phyloP scores from a whole-genome alignment of 345 rosid species.

The Eucalyptus cloeziana region DNA sequence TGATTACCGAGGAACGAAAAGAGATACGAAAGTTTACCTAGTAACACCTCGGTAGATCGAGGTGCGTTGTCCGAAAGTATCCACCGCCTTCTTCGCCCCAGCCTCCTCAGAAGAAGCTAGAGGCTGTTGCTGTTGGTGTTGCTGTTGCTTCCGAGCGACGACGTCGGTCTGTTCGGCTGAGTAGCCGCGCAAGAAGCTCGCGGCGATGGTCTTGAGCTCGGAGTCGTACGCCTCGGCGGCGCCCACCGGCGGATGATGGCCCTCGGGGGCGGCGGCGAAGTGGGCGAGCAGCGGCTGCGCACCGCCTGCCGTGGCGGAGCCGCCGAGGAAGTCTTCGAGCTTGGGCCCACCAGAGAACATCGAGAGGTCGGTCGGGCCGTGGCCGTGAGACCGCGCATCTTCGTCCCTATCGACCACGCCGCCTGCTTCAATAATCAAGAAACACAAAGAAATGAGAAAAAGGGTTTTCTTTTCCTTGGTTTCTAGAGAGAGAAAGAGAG shows the following conservation, averaged over 20 bases:
- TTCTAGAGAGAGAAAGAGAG: background rate
- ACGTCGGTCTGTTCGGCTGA: conserved; percentile 9
- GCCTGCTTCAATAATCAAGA: background rate
- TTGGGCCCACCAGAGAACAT: conserved; percentile 49
- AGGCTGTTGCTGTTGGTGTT: background rate
- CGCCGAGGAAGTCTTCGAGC: conserved; percentile 69
- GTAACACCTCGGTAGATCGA: conserved; percentile 90
- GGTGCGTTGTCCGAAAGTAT: conserved; percentile 86
- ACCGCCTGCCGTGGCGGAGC: conserved; percentile 6
- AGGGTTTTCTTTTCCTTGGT: background rate
- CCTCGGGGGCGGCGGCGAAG: conserved; percentile 4
- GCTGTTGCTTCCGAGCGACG: conserved; percentile 10
- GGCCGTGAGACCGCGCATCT: background rate
- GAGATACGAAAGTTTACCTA: conserved; percentile 19
- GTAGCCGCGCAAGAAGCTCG: conserved; percentile 61
- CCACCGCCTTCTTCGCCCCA: conserved; percentile 34
- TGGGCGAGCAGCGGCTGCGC: background rate
- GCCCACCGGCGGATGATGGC: background rate
- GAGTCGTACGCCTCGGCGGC: conserved; percentile 29
- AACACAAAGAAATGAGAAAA: background rate
- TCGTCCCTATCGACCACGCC: background rate
- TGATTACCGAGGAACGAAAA: background rate
- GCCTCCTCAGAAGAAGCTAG: background rate
- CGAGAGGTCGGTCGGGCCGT: conserved; percentile 20
- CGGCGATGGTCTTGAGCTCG: conserved; percentile 69